Evolutionary conservation across 805 yeast genomes (phyloP), one percentile per base, ranked within the genome.

Genomic region (Starmerella sp.): DNA sequence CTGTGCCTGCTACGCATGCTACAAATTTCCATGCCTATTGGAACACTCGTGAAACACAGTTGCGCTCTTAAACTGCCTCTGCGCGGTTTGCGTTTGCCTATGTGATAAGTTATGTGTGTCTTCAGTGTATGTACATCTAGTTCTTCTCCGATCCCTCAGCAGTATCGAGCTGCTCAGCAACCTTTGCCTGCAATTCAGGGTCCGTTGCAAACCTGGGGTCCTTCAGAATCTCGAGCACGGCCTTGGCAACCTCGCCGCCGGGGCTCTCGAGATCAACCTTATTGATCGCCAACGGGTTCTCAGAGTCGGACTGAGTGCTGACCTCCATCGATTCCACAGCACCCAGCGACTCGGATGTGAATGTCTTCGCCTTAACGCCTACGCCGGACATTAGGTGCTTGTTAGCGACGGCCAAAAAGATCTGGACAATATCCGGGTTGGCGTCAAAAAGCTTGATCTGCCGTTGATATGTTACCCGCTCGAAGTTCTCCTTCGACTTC

Each of bases 401-500:
- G 61, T 83, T 78, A 54, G 91, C 73, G 60, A 83, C 84, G 32
- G 93, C 80, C 54, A 91, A 74, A 81, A 89, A 82, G 51, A 86
- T 71, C 68, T 93, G 95, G 44, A 93, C 73, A 5, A 85, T 83
- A 65, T 87, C 95, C 1, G 90, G 83, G 56, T 85, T 82, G 15
- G 96, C 79, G 69, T 93, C 97, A 76, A 80, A 89, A 32, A 88
- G 85, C 61, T 76, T 77, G 60, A 93, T 74, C 57, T 78, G 68
- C 59, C 95, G 80, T 63, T 83, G 81, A 68, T 80, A 86, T 1
- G 97, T 93, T 49, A 79, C 77, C 73, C 97, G 82, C 73, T 86
- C 86, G 71, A 86, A 93, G 75, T 91, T 93, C 73, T 91, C 95
- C 72, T 93, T 93, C 9, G 93, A 78, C 69, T 89, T 90, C 52